Conservation (phyloP, 371 early-diverging fungal species). For the Mortierella sp. region DNA sequence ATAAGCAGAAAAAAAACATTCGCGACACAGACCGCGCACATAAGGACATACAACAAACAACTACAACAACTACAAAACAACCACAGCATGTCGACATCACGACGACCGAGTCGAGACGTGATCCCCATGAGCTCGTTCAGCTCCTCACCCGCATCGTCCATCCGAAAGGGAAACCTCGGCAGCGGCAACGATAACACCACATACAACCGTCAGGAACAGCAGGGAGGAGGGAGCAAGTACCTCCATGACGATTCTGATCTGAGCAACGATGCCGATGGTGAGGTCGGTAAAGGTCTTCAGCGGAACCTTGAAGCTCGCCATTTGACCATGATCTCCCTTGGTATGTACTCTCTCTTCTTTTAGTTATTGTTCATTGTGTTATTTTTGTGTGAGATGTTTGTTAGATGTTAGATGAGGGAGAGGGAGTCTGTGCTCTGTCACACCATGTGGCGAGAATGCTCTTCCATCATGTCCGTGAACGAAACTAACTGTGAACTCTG, state of each 20-base stretch:
- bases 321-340: slow-evolving; percentile 85
- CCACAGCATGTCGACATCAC: not conserved
- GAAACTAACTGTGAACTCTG: slow-evolving; percentile 1
- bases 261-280: slow-evolving; percentile 26
- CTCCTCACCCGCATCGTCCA: slow-evolving; percentile 1
- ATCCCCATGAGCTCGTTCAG: slow-evolving; percentile 13
- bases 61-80: not conserved
- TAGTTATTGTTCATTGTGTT: not conserved
- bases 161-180: slow-evolving; percentile 3
- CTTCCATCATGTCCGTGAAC: not conserved
- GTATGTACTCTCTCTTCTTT: slow-evolving; percentile 23
- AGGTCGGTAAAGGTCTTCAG: slow-evolving; percentile 54
- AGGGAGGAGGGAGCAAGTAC: slow-evolving; percentile 7
- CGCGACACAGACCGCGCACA: not conserved
- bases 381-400: not conserved
- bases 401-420: not conserved
- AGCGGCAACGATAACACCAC: not conserved
- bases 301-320: slow-evolving; percentile 77
- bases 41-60: not conserved
- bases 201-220: slow-evolving; percentile 6
- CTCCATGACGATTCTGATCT: slow-evolving; percentile 42
- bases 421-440: slow-evolving; percentile 2
- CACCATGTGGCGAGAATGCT: not conserved
- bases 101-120: slow-evolving; percentile 12
- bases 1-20: not conserved